Percentiles rank a stretch among this genome's conserved stretches.
phyloP scores from a whole-genome alignment of 116 monocot genomes.

The Trichopus zeylanicus region DNA sequence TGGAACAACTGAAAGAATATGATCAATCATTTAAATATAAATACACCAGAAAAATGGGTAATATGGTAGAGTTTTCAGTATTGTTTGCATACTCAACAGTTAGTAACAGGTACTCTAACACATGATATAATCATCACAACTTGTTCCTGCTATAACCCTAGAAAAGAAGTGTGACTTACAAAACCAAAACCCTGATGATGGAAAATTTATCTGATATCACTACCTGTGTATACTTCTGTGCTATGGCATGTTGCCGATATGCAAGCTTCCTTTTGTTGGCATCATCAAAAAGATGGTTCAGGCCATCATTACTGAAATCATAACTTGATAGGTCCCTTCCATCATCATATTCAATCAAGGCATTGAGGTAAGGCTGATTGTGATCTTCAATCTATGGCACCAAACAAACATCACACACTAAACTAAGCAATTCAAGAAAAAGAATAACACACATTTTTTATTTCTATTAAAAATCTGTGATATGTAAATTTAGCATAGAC shows the following conservation, averaged over 20 bases:
- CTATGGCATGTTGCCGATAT: conserved; percentile 69
- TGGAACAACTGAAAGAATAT: neutral
- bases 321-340: conserved; percentile 72
- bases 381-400: conserved; percentile 92
- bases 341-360: conserved; percentile 75
- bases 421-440: neutral
- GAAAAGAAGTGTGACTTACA: conserved; percentile 21
- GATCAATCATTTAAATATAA: neutral
- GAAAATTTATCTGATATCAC: conserved; percentile 13
- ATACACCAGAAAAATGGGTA: too few species aligned
- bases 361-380: conserved; percentile 69
- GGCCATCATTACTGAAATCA: conserved; percentile 71
- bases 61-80: too few species aligned
- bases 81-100: too few species aligned
- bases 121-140: neutral
- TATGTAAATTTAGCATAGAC: too few species aligned
- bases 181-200: conserved; percentile 5
- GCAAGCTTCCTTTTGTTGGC: conserved; percentile 82
- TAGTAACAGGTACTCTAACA: too few species aligned
- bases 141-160: neutral
- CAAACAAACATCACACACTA: conserved; percentile 2
- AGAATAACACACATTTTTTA: too few species aligned
- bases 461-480: too few species aligned
- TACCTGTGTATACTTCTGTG: conserved; percentile 83
- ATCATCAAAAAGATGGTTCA: conserved; percentile 67